Evolutionary conservation across 768 basidiomycete genomes (phyloP).

Genomic region (Termitomyces sp.): DNA sequence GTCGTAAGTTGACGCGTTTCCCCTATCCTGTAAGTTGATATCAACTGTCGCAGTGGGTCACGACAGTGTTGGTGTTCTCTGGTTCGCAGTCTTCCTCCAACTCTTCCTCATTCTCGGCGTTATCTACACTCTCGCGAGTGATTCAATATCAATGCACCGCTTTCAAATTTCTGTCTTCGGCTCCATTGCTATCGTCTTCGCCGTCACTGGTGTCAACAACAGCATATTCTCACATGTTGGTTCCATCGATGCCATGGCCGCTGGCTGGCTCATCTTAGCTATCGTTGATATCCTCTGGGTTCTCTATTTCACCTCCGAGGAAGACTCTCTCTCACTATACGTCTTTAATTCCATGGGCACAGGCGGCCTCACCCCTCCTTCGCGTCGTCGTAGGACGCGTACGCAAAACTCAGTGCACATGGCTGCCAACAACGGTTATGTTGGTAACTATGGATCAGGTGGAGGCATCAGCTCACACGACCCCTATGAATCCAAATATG

Average conservation of each 20-base stretch:
- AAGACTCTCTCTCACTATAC: conserved; percentile 81
- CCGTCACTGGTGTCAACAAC: conserved; percentile 65
- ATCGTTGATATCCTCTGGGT: conserved; percentile 95
- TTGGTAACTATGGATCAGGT: conserved; percentile 56
- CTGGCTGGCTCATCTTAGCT: conserved; percentile 90
- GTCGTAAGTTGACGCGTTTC: conserved; percentile 29
- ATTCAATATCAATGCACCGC: conserved; percentile 90
- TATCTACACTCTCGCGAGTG: conserved; percentile 73
- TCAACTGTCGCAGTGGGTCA: conserved; percentile 30
- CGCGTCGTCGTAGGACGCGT: conserved; percentile 71
- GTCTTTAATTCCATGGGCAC: conserved; percentile 87
- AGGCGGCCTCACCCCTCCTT: conserved; percentile 78
- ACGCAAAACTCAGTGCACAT: conserved; percentile 56
- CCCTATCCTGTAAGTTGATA: conserved; percentile 3
- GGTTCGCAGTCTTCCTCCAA: conserved; percentile 85
- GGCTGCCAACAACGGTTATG: conserved; percentile 56
- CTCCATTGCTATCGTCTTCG: conserved; percentile 82
- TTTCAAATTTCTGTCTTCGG: conserved; percentile 87
- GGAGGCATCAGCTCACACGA: conserved; percentile 67
- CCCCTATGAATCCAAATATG: conserved; percentile 58
- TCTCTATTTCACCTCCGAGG: conserved; percentile 95
- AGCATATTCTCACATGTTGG: conserved; percentile 53
- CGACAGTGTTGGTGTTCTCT: conserved; percentile 51
- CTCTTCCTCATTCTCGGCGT: conserved; percentile 68
- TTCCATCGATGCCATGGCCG: conserved; percentile 77